Conservation (phyloP, 2,329 filamentous ascomycete genomes). For the Aspergillaceae sp. region DNA sequence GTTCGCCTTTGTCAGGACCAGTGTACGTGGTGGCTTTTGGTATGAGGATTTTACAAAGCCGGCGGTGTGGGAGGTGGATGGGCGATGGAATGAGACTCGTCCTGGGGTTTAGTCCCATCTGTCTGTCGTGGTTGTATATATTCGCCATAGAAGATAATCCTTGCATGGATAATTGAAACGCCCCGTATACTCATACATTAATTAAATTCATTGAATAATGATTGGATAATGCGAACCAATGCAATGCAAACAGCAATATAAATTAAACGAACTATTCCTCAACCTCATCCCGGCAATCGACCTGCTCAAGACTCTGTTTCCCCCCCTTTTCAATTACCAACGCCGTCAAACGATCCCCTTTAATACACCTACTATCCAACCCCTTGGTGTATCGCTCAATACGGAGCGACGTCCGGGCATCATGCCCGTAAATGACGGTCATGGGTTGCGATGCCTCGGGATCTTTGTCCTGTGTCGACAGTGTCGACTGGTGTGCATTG, state of each 20-base stretch:
- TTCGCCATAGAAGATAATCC: too few relatives aligned
- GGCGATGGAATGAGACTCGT: conserved; percentile 10
- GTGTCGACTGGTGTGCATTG: conserved; percentile 39
- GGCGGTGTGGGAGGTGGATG: conserved; percentile 23
- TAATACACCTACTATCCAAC: conserved; percentile 74
- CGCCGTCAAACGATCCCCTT: conserved; percentile 66
- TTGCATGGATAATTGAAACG: too few relatives aligned
- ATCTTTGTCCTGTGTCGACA: conserved; percentile 8
- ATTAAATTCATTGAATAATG: too few relatives aligned
- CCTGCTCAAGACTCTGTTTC: conserved; percentile 34
- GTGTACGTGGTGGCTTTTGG: conserved; percentile 28
- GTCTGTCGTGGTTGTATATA: too few relatives aligned
- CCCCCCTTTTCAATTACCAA: conserved; percentile 59
- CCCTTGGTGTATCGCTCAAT: conserved; percentile 67
- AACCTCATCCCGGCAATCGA: conserved; percentile 28
- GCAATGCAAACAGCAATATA: too few relatives aligned
- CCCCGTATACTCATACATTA: too few relatives aligned
- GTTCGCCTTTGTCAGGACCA: conserved; percentile 34
- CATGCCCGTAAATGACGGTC: conserved; percentile 82
- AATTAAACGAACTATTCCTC: neutral
- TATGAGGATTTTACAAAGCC: conserved; percentile 35
- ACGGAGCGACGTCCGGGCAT: conserved; percentile 63
- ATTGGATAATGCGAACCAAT: too few relatives aligned
- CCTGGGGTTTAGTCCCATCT: neutral
- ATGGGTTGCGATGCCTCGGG: conserved; percentile 32